Base-by-base conservation (phyloP, 345 rosid genomes). In the Camelina hispida region DNA sequence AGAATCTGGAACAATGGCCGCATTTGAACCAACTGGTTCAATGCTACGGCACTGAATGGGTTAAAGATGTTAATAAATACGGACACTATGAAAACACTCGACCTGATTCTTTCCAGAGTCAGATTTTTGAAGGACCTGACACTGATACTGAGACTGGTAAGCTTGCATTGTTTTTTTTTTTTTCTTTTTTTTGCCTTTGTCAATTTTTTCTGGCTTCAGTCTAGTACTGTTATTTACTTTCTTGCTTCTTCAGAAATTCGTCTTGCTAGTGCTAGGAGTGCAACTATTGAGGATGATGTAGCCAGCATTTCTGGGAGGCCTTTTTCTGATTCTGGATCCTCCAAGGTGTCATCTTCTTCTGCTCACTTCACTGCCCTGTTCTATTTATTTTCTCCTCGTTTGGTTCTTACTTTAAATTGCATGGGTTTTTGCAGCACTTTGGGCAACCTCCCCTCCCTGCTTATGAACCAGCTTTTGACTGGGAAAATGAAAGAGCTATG, bases 381-480 rank as follows among this genome's bases (percentile, higher is more conserved):
- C 13, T 44, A 44, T 58, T 35, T 64, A 28, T 68, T 68, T 68
- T 46, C 14, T 11, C 15, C n/a, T 46, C 9, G 14, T 34, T 47
- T 68, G 13, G 9, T 68, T 13, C 43, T 60, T 61, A 37, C 55
- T 68, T 9, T 53, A n/a, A 35, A 40, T 5, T 60, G 25, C 32
- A 14, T 70, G 28, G 25, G 9, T 25, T 30, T 20, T 61, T 78
- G 81, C 83, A 95, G 99, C 96, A 90, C 81, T 88, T 92, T 84
- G 97, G 97, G 52, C 86, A 69, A 57, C 90, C 99, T 77, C 94
- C 99, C 12, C 87, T 95, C 32, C 99, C 98, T 82, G 92, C 99
- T 35, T 95, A 95, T 69, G 99, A 95, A 81, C 97, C 99, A n/a
- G 96, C 98, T 73, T 95, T 92, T 80, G 98, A 95, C 62, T 95